Evolutionary conservation across 306 rosid genomes (phyloP), one percentile per base, ranked within the genome.

Genomic region (Hylodesmum podocarpum): DNA sequence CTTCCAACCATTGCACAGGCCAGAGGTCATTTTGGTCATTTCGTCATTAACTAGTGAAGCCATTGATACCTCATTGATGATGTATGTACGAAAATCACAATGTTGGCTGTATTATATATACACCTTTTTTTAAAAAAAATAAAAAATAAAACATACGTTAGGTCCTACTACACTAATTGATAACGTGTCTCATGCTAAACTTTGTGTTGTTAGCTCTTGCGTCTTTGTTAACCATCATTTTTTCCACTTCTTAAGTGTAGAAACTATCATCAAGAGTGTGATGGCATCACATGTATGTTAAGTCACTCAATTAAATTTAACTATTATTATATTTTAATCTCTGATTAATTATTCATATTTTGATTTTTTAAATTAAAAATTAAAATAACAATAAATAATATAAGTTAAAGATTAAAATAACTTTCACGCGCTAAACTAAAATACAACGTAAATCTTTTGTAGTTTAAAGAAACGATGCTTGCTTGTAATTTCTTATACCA

Each of bases 101-200:
- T 27, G 8, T 19, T 19, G 22, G 29, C 69, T 27, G 16, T 27
- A 18, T 41, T 16, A 4, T 40, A 4, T 40, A 40, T 10, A 54
- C 1, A 12, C 54, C 2, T 14, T 24, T 0, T 71, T 16, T 14
- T n/a, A n/a, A n/a, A n/a, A n/a, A n/a, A n/a, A n/a, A n/a, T n/a
- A n/a, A n/a, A n/a, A n/a, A 40, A 5, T 2, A 37, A 53, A 37
- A 31, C 31, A 59, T 57, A 5, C 14, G 5, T 16, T 12, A 24
- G 33, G 15, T 24, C 70, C 50, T 36, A 5, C 34, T 55, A 55
- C 24, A 5, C 34, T 55, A 55, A 31, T 49, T 64, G 29, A 67
- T 76, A 50, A 58, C 55, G 72, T 36, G 78, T 49, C 72, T 46
- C 22, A 37, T 47, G 78, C 24, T 61, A 34, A 78, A 59, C 54